Evolutionary conservation across 2,329 filamentous ascomycete species (phyloP).

Genomic region (Trichoderma sp.): DNA sequence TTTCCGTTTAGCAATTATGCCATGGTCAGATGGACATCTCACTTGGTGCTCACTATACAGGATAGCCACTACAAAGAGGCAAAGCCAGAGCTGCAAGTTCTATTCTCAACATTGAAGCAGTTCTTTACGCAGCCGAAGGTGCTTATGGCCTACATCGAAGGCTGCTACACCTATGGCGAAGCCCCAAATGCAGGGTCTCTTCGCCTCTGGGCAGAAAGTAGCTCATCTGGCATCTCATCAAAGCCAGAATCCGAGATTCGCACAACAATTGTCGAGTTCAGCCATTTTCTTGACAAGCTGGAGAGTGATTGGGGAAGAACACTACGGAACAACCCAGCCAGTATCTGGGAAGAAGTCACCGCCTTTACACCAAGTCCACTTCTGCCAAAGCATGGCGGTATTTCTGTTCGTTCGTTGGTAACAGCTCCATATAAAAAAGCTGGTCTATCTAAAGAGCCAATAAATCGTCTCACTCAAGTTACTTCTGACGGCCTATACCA

Average conservation of each 20-base stretch:
- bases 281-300: neutral
- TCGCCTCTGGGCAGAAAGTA: neutral
- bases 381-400: neutral
- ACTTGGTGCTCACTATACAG: neutral
- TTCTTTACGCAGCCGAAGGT: neutral
- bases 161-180: neutral
- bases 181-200: neutral
- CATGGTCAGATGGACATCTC: neutral
- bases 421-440: neutral
- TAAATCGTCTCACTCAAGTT: neutral
- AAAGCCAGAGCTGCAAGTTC: neutral
- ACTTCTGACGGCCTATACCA: neutral
- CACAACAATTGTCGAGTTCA: neutral
- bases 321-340: neutral
- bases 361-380: neutral
- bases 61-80: neutral
- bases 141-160: neutral
- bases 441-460: neutral
- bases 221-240: neutral
- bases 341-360: neutral
- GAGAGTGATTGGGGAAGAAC: neutral
- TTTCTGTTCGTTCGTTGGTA: neutral
- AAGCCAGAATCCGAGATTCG: neutral
- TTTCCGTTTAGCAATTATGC: neutral
- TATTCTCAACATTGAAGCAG: neutral